Base-by-base conservation (phyloP, 148 eudicot species). In the Bassia scoparia region DNA sequence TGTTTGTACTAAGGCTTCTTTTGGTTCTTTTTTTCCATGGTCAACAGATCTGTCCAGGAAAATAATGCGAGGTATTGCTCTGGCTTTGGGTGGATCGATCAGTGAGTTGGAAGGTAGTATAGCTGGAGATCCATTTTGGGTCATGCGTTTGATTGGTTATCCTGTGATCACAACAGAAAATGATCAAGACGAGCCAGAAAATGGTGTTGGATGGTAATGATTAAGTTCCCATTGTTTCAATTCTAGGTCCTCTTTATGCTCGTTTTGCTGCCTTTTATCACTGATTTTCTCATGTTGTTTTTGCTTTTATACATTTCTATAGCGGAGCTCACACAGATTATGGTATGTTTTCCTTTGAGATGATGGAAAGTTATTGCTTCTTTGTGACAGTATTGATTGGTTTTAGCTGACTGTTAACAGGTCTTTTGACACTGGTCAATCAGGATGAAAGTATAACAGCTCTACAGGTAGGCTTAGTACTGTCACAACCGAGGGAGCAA, bases 261-360 rank as follows among this genome's bases (percentile, higher is more conserved):
- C 74, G 23, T 13, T 5, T 70, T 38, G 31, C 29, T 69, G 61
- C 43, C n/a, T n/a, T 71, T 70, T 62, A 69, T 14, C 41, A 23
- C 64, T 56, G 29, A 61, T 41, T 44, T 77, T 72, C 52, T 76
- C 37, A 70, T 69, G 17, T 70, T 68, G 38, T 83, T 67, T 59
- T 59, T 73, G 17, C 38, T 71, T 24, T 43, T 61, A 33, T 66
- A 67, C 74, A 76, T 56, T 29, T 80, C 77, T 73, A 26, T 86
- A 95, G 98, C 71, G 98, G 97, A 69, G 98, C 96, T 26, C 97
- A 95, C 83, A 95, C 97, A 12, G 98, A 95, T 79, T 95, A 95
- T 27, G 97, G 97, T 95, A 84, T 82, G 72, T 72, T 72, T 59
- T 11, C 27, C 61, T 60, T 74, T 38, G 53, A 65, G 17, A 66